Percentiles rank a stretch among this genome's conserved stretches.
These are phyloP conservation scores for Neurospora sp. DNA, from an alignment of 495 filamentous ascomycete genomes.

Conservation along the genomic window DNA sequence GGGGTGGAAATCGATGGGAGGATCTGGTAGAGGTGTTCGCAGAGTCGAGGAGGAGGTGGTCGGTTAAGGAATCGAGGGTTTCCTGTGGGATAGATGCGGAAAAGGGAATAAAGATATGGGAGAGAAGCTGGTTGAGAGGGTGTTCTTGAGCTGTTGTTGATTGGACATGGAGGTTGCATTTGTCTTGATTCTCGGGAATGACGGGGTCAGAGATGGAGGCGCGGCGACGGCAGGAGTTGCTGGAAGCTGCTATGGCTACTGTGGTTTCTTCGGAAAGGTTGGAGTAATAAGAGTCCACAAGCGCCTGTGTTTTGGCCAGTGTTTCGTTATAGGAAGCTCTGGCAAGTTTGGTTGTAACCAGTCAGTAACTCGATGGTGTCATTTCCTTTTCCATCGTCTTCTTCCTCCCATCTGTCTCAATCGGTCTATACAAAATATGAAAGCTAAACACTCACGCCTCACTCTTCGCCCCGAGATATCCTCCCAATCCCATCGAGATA, in stretches of 20 bases:
- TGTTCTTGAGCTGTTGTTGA: neutral
- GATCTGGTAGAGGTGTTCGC: neutral
- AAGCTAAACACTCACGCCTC: constrained; percentile 15
- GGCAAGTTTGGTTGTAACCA: neutral
- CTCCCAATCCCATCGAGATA: constrained; percentile 59
- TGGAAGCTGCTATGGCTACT: neutral
- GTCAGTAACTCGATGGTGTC: neutral
- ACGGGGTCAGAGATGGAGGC: neutral
- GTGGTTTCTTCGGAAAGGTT: neutral
- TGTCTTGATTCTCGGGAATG: neutral
- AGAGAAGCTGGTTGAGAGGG: neutral
- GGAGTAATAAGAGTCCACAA: neutral
- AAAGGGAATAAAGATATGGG: neutral
- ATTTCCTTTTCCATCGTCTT: neutral
- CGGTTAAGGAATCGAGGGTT: constrained; percentile 26
- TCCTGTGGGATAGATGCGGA: neutral
- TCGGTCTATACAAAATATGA: neutral
- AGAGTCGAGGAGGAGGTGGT: constrained; percentile 12
- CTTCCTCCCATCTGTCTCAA: neutral
- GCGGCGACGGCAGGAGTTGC: neutral
- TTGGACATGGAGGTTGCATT: neutral
- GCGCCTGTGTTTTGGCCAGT: constrained; percentile 1
- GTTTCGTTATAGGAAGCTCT: constrained; percentile 13
- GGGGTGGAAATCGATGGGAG: too few relatives aligned
- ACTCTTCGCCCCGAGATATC: constrained; percentile 42